Conservation (phyloP, 2,329 filamentous ascomycete species). For the Aspergillus phoenicis region DNA sequence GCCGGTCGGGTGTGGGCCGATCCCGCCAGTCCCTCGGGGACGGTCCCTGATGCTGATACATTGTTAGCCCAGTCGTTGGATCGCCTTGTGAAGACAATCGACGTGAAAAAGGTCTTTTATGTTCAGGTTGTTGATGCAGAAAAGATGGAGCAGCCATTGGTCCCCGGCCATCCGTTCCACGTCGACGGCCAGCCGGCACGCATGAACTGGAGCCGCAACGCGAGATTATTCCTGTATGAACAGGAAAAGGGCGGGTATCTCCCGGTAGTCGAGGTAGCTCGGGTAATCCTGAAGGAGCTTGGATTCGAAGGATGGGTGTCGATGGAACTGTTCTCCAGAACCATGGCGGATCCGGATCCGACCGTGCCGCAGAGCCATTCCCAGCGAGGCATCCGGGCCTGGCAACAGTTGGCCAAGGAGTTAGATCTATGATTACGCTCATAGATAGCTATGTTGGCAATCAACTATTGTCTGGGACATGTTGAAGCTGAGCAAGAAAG, state of each 20-base stretch:
- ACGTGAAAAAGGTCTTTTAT: slow-evolving; percentile 68
- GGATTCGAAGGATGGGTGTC: slow-evolving; percentile 70
- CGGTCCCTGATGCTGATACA: slow-evolving; percentile 56
- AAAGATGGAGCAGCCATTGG: slow-evolving; percentile 58
- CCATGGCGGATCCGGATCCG: slow-evolving; percentile 55
- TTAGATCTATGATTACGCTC: background rate
- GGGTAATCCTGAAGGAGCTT: slow-evolving; percentile 63
- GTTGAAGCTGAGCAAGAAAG: slow-evolving; percentile 23
- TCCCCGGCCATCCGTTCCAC: slow-evolving; percentile 60
- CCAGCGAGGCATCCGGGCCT: slow-evolving; percentile 51
- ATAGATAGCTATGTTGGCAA: too few relatives aligned
- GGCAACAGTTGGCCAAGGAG: slow-evolving; percentile 46
- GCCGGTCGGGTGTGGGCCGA: slow-evolving; percentile 70
- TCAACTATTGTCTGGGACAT: background rate
- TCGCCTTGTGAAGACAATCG: slow-evolving; percentile 56
- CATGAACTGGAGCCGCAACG: slow-evolving; percentile 79
- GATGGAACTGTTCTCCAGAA: slow-evolving; percentile 68
- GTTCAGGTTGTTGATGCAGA: slow-evolving; percentile 75
- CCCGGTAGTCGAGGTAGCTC: slow-evolving; percentile 62
- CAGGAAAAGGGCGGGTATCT: slow-evolving; percentile 64
- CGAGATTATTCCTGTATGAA: slow-evolving; percentile 67
- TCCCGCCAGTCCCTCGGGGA: slow-evolving; percentile 56
- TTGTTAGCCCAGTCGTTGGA: slow-evolving; percentile 57
- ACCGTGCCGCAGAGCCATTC: slow-evolving; percentile 60
- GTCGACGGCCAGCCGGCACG: slow-evolving; percentile 58